phyloP scores from a whole-genome alignment of 306 rosid species.

The Boehmeria nivea region DNA sequence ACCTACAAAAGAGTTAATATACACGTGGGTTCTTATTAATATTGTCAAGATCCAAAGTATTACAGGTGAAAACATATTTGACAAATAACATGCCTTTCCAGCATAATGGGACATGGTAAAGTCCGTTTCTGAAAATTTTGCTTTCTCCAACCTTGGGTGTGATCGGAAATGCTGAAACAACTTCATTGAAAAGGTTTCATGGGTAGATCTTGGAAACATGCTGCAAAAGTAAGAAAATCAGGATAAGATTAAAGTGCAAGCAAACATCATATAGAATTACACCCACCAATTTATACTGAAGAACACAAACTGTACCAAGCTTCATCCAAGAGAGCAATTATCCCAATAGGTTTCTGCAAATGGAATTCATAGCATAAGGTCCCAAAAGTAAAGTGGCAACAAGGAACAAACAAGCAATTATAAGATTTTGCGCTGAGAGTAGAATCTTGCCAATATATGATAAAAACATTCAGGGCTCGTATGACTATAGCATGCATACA shows the following conservation, averaged over 20 bases:
- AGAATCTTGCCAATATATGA: no score
- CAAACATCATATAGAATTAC: conserved; percentile 19
- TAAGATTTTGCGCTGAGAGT: background rate
- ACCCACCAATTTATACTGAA: conserved; percentile 44
- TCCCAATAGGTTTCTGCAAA: conserved; percentile 95
- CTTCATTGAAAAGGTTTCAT: conserved; percentile 85
- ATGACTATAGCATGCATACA: no score
- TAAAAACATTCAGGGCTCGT: no score
- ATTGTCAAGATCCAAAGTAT: conserved; percentile 6
- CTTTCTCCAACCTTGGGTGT: conserved; percentile 76
- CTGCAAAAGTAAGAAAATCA: conserved; percentile 55
- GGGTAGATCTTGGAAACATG: conserved; percentile 94
- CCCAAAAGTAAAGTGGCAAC: conserved; percentile 16
- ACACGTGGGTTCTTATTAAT: conserved; percentile 9
- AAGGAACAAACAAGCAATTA: background rate
- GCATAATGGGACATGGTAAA: conserved; percentile 91
- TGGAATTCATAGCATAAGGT: conserved; percentile 30
- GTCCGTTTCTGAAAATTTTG: conserved; percentile 90
- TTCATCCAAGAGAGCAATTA: conserved; percentile 88
- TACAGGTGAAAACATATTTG: conserved; percentile 8
- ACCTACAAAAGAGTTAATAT: conserved; percentile 49
- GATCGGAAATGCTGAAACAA: conserved; percentile 74
- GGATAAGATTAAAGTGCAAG: conserved; percentile 35
- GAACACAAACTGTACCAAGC: conserved; percentile 80
- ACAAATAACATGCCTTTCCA: conserved; percentile 67